Evolutionary conservation across 2,329 filamentous ascomycete species (phyloP).

Genomic region (Xenoacremonium recifei): DNA sequence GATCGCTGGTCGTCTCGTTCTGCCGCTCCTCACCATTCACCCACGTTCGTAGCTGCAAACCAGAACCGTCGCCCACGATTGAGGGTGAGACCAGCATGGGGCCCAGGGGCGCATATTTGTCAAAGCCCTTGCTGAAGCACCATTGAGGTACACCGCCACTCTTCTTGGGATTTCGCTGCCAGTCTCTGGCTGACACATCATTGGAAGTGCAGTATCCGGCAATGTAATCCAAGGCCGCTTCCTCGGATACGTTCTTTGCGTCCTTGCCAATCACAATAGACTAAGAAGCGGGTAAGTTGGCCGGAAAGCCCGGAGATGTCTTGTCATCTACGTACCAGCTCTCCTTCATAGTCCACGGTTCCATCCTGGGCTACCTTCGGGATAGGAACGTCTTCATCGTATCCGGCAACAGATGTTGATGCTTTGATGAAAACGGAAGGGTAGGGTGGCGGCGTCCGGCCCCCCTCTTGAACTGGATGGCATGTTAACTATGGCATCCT

Average conservation of each 20-base stretch:
- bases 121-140: slow-evolving; percentile 38
- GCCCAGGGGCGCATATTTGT: slow-evolving; percentile 50
- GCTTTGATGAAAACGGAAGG: slow-evolving; percentile 21
- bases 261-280: slow-evolving; percentile 45
- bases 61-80: slow-evolving; percentile 27
- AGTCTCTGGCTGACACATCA: slow-evolving; percentile 48
- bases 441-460: slow-evolving; percentile 1
- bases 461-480: slow-evolving; percentile 2
- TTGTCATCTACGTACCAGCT: too few relatives aligned
- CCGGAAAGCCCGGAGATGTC: too few relatives aligned
- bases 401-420: slow-evolving; percentile 11
- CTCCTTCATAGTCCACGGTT: slow-evolving; percentile 48
- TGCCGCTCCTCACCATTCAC: slow-evolving; percentile 48
- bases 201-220: slow-evolving; percentile 58
- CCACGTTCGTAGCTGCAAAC: slow-evolving; percentile 42
- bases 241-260: slow-evolving; percentile 46
- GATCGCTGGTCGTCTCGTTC: slow-evolving; percentile 37
- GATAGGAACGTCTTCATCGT: slow-evolving; percentile 23
- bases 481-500: background rate
- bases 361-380: slow-evolving; percentile 37
- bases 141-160: slow-evolving; percentile 25
- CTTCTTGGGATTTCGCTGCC: slow-evolving; percentile 52
- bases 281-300: too few relatives aligned
- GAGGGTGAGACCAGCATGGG: slow-evolving; percentile 31
- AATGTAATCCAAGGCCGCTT: slow-evolving; percentile 48